Evolutionary conservation across 108 stramenopile species (phyloP).

Genomic region (Nitzschia inconspicua): DNA sequence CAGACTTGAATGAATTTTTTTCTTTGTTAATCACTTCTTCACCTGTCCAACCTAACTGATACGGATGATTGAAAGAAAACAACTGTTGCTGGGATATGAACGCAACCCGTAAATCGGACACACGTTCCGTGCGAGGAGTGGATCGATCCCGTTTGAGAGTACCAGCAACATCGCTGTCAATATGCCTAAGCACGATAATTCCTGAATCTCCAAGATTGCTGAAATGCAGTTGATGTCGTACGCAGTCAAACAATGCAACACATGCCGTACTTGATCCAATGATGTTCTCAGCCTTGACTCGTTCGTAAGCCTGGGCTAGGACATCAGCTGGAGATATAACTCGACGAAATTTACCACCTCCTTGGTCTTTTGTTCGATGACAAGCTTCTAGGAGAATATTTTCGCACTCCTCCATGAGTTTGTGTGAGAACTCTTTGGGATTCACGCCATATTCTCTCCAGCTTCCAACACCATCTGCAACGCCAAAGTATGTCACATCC

Average conservation of each 20-base stretch:
- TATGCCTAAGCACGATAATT: conserved; percentile 91
- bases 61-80: conserved; percentile 94
- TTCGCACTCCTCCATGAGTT: conserved; percentile 81
- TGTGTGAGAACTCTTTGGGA: conserved; percentile 84
- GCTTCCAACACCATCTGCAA: conserved; percentile 96
- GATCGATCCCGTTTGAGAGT: conserved; percentile 73
- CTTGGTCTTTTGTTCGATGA: conserved; percentile 10
- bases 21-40: conserved; percentile 52
- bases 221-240: conserved; percentile 91
- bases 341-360: conserved; percentile 49
- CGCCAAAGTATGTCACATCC: conserved; percentile 82
- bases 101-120: conserved; percentile 84
- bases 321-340: conserved; percentile 65
- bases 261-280: conserved; percentile 90
- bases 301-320: conserved; percentile 66
- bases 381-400: conserved; percentile 57
- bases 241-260: conserved; percentile 86
- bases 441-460: conserved; percentile 95
- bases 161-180: conserved; percentile 91
- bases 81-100: conserved; percentile 96
- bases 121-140: conserved; percentile 68
- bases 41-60: conserved; percentile 92
- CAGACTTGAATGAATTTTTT: conserved; percentile 76
- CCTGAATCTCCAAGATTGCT: conserved; percentile 95
- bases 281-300: conserved; percentile 75